Percentiles rank a stretch among this genome's conserved stretches.
Evolutionary conservation across 106 monocot genomes (phyloP).

Genomic region (Dendrobium officinale): DNA sequence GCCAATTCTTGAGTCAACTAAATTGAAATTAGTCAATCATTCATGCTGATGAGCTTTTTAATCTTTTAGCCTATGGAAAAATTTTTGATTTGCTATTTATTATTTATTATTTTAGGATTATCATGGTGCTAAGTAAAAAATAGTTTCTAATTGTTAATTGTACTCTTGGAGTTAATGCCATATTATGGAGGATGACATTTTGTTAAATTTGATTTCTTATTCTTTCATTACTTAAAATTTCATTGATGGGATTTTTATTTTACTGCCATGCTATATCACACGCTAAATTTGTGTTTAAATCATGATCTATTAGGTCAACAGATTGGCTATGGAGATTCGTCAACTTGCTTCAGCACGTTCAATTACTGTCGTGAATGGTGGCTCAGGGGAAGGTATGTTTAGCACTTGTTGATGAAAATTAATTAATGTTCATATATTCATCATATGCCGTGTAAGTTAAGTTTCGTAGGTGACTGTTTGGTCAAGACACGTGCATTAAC

Average conservation of each 20-base stretch:
- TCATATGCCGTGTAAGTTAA: not conserved
- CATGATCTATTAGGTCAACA: conserved; percentile 15
- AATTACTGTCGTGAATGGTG: conserved; percentile 20
- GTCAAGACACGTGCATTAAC: not conserved
- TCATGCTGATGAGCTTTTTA: not conserved
- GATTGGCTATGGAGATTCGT: conserved; percentile 28
- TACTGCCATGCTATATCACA: not conserved
- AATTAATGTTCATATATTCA: not conserved
- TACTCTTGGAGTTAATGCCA: too few relatives aligned
- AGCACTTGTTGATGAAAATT: not conserved
- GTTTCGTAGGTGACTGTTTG: not conserved
- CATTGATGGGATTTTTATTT: not conserved
- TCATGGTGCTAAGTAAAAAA: not conserved
- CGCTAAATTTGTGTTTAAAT: not conserved
- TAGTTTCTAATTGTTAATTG: not conserved
- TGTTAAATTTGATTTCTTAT: not conserved
- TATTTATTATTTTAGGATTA: not conserved
- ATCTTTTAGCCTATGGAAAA: not conserved
- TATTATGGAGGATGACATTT: too few relatives aligned
- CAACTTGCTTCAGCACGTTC: conserved; percentile 29
- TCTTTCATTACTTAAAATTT: not conserved
- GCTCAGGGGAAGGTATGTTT: conserved; percentile 15
- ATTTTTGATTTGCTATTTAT: not conserved
- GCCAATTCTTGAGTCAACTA: not conserved
- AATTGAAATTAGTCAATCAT: not conserved